Evolutionary conservation across 192 early-diverging fungal genomes (phyloP).

Genomic region (Backusella tuberculispora): DNA sequence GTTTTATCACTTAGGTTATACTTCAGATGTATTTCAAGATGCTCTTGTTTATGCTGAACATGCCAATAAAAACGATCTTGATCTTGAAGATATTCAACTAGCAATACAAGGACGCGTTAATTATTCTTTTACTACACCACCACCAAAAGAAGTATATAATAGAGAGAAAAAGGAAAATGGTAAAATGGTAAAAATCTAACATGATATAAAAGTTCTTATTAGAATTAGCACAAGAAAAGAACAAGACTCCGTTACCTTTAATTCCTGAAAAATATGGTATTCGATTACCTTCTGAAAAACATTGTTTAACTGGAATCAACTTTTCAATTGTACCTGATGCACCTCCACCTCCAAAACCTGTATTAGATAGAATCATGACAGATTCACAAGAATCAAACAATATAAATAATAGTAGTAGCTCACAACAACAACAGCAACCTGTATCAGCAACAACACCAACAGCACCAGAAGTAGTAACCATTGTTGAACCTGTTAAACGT

Average conservation of each 20-base stretch:
- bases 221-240: slow-evolving; percentile 77
- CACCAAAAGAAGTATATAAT: slow-evolving; percentile 78
- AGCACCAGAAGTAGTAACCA: neutral
- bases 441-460: neutral
- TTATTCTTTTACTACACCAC: slow-evolving; percentile 89
- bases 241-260: slow-evolving; percentile 74
- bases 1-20: slow-evolving; percentile 64
- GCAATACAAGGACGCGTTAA: slow-evolving; percentile 92
- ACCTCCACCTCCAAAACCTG: slow-evolving; percentile 34
- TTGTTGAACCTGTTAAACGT: slow-evolving; percentile 11
- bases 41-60: slow-evolving; percentile 93
- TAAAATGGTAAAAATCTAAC: neutral
- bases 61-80: slow-evolving; percentile 77
- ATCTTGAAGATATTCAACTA: slow-evolving; percentile 84
- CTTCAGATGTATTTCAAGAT: slow-evolving; percentile 90
- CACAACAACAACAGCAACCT: neutral
- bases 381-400: slow-evolving; percentile 23
- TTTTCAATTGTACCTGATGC: slow-evolving; percentile 76
- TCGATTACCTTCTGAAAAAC: slow-evolving; percentile 73
- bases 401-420: neutral
- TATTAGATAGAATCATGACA: slow-evolving; percentile 5
- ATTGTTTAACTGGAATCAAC: slow-evolving; percentile 77
- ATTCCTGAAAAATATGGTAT: slow-evolving; percentile 82
- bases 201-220: slow-evolving; percentile 59
- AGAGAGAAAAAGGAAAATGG: neutral